A percentile compares a stretch with the other conserved stretches of the same genome.
Evolutionary conservation across 176 grass and related monocot species (phyloP).

Genomic region (Triticum turgidum): DNA sequence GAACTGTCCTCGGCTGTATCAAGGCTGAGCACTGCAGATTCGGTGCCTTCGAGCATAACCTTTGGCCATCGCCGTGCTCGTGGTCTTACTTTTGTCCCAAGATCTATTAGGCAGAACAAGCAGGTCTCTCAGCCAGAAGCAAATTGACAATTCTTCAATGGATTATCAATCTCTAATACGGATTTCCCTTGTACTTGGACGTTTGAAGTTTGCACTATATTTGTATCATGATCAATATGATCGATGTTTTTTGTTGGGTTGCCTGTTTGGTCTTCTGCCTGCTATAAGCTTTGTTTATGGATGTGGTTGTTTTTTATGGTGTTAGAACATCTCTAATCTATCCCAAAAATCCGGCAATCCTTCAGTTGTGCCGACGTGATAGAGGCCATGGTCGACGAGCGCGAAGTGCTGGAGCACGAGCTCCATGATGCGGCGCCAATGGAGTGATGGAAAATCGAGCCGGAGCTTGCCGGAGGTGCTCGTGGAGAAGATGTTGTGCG

Average conservation of each 20-base stretch:
- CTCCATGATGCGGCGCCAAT: too few relatives aligned
- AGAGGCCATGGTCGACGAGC: too few relatives aligned
- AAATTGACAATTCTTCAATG: constrained; percentile 15
- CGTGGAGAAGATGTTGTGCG: too few relatives aligned
- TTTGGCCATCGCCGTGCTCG: constrained; percentile 65
- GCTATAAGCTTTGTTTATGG: neutral
- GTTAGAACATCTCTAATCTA: too few relatives aligned
- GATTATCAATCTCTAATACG: neutral
- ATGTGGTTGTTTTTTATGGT: neutral
- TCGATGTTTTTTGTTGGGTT: neutral
- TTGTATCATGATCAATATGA: neutral
- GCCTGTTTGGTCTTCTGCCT: neutral
- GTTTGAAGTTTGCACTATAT: neutral
- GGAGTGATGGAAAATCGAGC: too few relatives aligned
- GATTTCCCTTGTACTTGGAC: neutral
- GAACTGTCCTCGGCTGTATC: constrained; percentile 67
- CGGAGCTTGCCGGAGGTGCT: too few relatives aligned
- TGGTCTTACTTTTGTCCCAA: constrained; percentile 73
- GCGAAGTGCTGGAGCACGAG: too few relatives aligned
- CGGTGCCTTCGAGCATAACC: constrained; percentile 45
- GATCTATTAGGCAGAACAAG: constrained; percentile 65
- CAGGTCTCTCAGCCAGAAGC: constrained; percentile 46
- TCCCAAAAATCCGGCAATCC: too few relatives aligned
- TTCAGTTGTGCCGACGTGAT: too few relatives aligned
- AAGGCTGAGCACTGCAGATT: constrained; percentile 55